These are phyloP conservation scores for Babesia divergens DNA, from an alignment of 169 alveolate genomes.

Conservation along the genomic window DNA sequence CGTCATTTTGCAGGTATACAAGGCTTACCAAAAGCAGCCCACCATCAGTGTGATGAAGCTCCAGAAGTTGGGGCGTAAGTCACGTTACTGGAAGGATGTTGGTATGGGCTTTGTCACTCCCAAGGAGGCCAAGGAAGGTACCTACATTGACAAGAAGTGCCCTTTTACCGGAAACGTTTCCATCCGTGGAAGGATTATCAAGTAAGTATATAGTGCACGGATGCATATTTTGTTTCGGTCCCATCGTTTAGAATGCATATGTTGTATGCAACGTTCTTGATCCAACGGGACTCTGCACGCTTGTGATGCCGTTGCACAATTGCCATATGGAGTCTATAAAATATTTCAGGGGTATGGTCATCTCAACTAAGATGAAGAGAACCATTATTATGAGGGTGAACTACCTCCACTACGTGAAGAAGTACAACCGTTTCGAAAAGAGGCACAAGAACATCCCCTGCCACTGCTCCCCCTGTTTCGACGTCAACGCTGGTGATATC, in stretches of 20 bases:
- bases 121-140: conserved; percentile 97
- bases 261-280: too few species aligned
- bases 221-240: background rate
- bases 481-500: conserved; percentile 96
- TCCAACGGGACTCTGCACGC: too few species aligned
- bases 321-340: conserved; percentile 9
- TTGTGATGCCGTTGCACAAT: too few species aligned
- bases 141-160: conserved; percentile 98
- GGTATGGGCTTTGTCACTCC: conserved; percentile 98
- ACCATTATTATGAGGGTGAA: conserved; percentile 97
- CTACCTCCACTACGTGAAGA: conserved; percentile 96
- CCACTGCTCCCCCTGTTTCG: conserved; percentile 98
- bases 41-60: conserved; percentile 47
- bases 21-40: conserved; percentile 68
- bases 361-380: conserved; percentile 97
- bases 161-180: conserved; percentile 99
- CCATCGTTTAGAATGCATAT: background rate
- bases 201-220: conserved; percentile 59
- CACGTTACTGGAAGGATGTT: conserved; percentile 93
- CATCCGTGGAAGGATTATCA: conserved; percentile 96
- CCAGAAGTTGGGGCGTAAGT: conserved; percentile 70
- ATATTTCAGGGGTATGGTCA: conserved; percentile 93
- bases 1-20: conserved; percentile 35
- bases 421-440: conserved; percentile 98
- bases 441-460: conserved; percentile 96